Evolutionary conservation across 257 asterid species (phyloP).

Genomic region (Solanum tacnaense): DNA sequence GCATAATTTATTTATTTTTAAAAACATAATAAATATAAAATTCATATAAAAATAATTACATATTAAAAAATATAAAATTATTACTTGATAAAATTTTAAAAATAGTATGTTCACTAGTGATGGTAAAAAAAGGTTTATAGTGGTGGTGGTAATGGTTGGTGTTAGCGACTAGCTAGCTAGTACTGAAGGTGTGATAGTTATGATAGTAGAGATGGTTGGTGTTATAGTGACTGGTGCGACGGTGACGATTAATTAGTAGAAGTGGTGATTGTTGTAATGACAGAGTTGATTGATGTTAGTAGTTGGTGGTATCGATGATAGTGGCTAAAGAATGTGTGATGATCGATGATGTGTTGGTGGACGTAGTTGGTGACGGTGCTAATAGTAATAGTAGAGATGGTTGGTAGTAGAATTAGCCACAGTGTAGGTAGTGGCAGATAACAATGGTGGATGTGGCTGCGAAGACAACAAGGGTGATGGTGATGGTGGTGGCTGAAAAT

Average conservation of each 20-base stretch:
- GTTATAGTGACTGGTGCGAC: background rate
- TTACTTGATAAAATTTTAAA: background rate
- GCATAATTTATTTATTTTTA: no score
- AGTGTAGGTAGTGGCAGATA: background rate
- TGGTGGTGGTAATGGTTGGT: background rate
- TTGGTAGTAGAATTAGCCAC: background rate
- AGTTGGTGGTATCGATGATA: background rate
- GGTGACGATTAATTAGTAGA: background rate
- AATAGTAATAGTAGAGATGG: background rate
- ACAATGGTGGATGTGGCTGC: background rate
- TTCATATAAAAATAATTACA: no score
- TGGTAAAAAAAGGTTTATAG: background rate
- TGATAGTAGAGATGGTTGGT: background rate
- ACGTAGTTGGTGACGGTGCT: background rate
- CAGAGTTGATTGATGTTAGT: background rate
- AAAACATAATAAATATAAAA: no score
- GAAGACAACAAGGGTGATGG: background rate
- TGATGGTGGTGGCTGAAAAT: background rate
- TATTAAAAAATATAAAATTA: no score
- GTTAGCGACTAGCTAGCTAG: background rate
- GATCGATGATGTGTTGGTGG: background rate
- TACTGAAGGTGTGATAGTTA: background rate
- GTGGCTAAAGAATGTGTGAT: no score
- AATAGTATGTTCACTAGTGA: background rate
- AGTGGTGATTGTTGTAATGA: no score